phyloP scores from a whole-genome alignment of 23 red algal genomes.

The Gracilaria domingensis region DNA sequence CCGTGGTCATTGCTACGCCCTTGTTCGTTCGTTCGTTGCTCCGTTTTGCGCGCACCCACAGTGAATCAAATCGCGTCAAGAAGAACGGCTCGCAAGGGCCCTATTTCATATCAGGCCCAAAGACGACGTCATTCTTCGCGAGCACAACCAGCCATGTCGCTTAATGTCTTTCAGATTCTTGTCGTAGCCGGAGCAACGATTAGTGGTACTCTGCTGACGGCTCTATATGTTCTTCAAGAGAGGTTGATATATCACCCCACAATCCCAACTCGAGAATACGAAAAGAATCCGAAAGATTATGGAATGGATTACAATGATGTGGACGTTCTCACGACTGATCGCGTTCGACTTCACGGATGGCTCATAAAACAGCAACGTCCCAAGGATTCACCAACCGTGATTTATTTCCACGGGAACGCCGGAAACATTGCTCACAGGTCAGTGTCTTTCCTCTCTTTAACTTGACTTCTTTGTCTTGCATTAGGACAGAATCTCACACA shows the following conservation, averaged over 20 bases:
- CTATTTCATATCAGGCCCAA: neutral
- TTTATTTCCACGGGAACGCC: conserved; percentile 99
- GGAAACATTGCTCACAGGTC: conserved; percentile 87
- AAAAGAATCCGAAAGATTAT: conserved; percentile 67
- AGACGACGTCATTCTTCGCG: neutral
- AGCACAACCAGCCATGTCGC: neutral
- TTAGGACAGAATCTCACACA: neutral
- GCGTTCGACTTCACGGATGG: conserved; percentile 84
- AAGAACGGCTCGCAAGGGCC: neutral
- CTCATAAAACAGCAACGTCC: conserved; percentile 68
- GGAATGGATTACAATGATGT: conserved; percentile 82
- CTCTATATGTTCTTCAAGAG: conserved; percentile 85
- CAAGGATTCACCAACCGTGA: conserved; percentile 61
- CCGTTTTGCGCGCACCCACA: neutral
- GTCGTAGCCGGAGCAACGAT: conserved; percentile 39
- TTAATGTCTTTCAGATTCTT: conserved; percentile 40
- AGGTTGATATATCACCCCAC: conserved; percentile 86
- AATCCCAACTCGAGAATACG: conserved; percentile 84
- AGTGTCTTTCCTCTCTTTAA: neutral
- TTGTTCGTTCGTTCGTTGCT: no score
- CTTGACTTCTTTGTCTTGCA: neutral
- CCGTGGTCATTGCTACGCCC: no score
- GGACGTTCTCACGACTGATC: conserved; percentile 66
- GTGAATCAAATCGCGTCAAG: neutral
- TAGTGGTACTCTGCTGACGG: conserved; percentile 65